Percentiles rank a stretch among this genome's conserved stretches.
Conservation (phyloP, 306 rosid species). For the Lathyrus sativus region DNA sequence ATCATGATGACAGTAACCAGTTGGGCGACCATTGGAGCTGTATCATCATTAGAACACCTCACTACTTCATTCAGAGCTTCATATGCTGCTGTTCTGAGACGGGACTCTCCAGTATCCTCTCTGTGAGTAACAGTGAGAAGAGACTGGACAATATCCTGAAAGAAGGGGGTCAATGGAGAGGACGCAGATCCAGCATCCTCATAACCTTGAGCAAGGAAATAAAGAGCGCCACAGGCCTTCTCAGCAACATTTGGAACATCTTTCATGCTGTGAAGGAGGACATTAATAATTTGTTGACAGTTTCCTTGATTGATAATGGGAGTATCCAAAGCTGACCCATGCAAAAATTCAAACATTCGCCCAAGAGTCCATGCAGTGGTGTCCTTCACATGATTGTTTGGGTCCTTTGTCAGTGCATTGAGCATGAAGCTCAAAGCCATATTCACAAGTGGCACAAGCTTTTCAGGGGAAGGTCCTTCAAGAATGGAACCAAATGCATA, state of each 20-base stretch:
- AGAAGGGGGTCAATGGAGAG: conserved; percentile 73
- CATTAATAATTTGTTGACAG: conserved; percentile 76
- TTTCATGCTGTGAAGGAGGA: conserved; percentile 85
- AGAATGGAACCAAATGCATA: conserved; percentile 95
- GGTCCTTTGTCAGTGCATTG: conserved; percentile 73
- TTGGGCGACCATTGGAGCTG: conserved; percentile 78
- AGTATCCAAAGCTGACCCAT: conserved; percentile 78
- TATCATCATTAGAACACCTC: conserved; percentile 88
- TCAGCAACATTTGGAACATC: conserved; percentile 97
- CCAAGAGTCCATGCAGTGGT: conserved; percentile 99
- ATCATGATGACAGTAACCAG: conserved; percentile 74
- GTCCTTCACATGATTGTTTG: conserved; percentile 88
- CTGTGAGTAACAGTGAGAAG: conserved; percentile 84
- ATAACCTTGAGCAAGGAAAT: conserved; percentile 91
- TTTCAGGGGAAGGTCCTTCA: conserved; percentile 93
- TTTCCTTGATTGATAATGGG: conserved; percentile 78
- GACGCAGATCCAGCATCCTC: conserved; percentile 75
- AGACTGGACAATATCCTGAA: conserved; percentile 75
- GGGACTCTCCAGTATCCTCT: conserved; percentile 88
- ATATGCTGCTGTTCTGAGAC: conserved; percentile 91
- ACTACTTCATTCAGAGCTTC: conserved; percentile 94
- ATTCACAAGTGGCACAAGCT: conserved; percentile 77
- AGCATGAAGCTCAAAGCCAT: conserved; percentile 83
- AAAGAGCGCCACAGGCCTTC: conserved; percentile 96
- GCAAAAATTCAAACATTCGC: conserved; percentile 89